Evolutionary conservation across 2,329 filamentous ascomycete species (phyloP).

Genomic region (Metarhizium humberi): DNA sequence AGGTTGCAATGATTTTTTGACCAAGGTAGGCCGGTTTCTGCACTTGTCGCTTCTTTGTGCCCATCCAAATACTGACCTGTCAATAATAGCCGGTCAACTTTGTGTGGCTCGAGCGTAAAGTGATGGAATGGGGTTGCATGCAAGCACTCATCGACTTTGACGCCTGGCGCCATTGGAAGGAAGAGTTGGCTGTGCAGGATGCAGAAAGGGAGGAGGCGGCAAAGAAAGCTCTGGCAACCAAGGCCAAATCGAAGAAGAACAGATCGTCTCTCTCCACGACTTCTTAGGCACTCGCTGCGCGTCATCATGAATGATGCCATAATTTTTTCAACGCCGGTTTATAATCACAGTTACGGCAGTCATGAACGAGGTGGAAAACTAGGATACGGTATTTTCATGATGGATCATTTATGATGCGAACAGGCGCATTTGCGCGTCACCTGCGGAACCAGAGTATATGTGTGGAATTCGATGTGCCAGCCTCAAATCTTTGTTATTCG

Average conservation of each 20-base stretch:
- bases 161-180: constrained; percentile 96
- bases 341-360: not conserved
- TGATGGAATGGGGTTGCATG: constrained; percentile 99
- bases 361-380: not conserved
- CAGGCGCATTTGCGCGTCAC: not conserved
- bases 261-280: constrained; percentile 27
- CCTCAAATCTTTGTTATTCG: not conserved
- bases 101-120: constrained; percentile 92
- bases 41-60: not conserved
- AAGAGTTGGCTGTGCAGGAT: constrained; percentile 47
- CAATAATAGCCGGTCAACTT: constrained; percentile 84
- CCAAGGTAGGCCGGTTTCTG: constrained; percentile 57
- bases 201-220: constrained; percentile 33
- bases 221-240: constrained; percentile 28
- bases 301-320: not conserved
- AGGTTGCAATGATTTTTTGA: constrained; percentile 96
- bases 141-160: constrained; percentile 97
- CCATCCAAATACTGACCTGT: not conserved
- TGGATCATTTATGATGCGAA: not conserved
- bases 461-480: not conserved
- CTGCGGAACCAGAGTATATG: not conserved
- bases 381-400: constrained; percentile 1
- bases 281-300: not conserved
- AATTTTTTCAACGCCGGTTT: not conserved
- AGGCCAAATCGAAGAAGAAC: constrained; percentile 35